These are phyloP conservation scores for Apostasia ramifera DNA, from an alignment of 106 monocot species.

Conservation along the genomic window DNA sequence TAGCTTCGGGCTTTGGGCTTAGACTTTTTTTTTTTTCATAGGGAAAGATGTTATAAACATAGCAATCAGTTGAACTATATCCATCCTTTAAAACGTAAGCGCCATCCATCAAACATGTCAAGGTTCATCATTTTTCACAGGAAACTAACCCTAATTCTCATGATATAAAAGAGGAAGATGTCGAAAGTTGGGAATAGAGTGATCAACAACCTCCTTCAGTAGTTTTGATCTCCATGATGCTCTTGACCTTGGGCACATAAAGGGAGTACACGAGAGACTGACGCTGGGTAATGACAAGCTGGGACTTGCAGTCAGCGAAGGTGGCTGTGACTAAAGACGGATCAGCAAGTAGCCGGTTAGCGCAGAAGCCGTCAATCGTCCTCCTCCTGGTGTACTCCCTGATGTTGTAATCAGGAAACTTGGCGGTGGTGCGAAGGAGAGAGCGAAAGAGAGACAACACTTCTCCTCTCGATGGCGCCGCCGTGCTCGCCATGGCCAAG, in stretches of 20 bases:
- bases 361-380: slow-evolving; percentile 55
- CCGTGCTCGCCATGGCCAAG: background rate
- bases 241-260: slow-evolving; percentile 80
- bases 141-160: no score
- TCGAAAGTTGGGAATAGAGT: no score
- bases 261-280: slow-evolving; percentile 70
- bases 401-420: slow-evolving; percentile 88
- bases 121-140: no score
- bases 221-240: slow-evolving; percentile 67
- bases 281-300: slow-evolving; percentile 71
- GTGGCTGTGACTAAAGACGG: slow-evolving; percentile 32
- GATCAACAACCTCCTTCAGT: background rate
- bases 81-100: no score
- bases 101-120: no score
- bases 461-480: slow-evolving; percentile 24
- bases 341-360: slow-evolving; percentile 47
- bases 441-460: slow-evolving; percentile 59
- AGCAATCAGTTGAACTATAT: no score
- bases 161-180: no score
- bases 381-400: slow-evolving; percentile 65
- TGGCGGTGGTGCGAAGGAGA: slow-evolving; percentile 56
- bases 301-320: slow-evolving; percentile 46
- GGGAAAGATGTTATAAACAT: no score
- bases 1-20: no score
- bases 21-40: no score